Percentiles rank a stretch among this genome's conserved stretches.
phyloP scores from a whole-genome alignment of 108 stramenopile species.

The Cyclotella kingstonii region DNA sequence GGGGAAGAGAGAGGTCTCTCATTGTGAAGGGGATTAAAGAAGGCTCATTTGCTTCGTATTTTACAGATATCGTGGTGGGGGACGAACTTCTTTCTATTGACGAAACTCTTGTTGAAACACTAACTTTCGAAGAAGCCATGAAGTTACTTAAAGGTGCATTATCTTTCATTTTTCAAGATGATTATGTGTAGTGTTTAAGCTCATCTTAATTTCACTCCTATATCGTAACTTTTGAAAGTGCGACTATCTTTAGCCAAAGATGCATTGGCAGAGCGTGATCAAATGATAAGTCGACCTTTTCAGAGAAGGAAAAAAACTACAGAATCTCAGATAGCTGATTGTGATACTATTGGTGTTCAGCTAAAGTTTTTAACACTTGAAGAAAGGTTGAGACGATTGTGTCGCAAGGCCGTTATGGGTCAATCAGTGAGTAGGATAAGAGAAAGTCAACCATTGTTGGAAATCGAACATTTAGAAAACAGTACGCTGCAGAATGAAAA shows the following conservation, averaged over 20 bases:
- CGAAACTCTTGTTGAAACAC: constrained; percentile 53
- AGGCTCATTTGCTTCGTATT: constrained; percentile 75
- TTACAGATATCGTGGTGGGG: constrained; percentile 86
- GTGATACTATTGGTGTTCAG: constrained; percentile 34
- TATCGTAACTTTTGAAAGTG: too few species aligned
- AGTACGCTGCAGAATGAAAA: not conserved
- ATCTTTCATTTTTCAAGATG: not conserved
- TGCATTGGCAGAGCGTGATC: not conserved
- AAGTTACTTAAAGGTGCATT: constrained; percentile 52
- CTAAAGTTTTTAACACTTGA: constrained; percentile 89
- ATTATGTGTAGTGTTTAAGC: too few species aligned
- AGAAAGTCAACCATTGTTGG: constrained; percentile 5
- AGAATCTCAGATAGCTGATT: not conserved
- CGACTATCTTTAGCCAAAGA: constrained; percentile 25
- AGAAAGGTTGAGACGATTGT: constrained; percentile 78
- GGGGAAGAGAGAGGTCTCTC: constrained; percentile 61
- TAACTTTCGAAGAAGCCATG: constrained; percentile 87
- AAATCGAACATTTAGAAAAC: constrained; percentile 10
- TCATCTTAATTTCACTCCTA: too few species aligned
- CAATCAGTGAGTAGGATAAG: not conserved
- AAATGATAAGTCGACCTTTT: constrained; percentile 5
- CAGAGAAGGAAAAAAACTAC: constrained; percentile 18
- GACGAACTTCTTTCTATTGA: constrained; percentile 90
- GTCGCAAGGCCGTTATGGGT: constrained; percentile 49
- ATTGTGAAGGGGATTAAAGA: constrained; percentile 89